Percentiles rank a stretch among this genome's conserved stretches.
Evolutionary conservation across 352 stramenopile species (phyloP).

Genomic region (Plasmopara halstedii): DNA sequence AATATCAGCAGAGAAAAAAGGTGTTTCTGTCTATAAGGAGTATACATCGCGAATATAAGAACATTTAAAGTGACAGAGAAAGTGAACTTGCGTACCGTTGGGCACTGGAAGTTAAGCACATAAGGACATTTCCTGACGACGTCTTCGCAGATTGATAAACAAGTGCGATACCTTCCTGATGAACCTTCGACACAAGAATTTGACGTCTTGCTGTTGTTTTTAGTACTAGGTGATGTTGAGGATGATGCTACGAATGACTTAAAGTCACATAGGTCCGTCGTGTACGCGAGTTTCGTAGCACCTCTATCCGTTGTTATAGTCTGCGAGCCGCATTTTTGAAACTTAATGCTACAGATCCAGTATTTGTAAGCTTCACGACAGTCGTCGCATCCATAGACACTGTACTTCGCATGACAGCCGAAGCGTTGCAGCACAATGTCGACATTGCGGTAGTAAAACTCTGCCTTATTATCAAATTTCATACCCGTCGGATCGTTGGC

Average conservation of each 20-base stretch:
- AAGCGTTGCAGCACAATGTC: conserved; percentile 77
- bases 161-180: conserved; percentile 48
- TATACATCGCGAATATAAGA: conserved; percentile 1
- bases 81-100: conserved; percentile 26
- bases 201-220: conserved; percentile 3
- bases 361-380: conserved; percentile 86
- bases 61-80: background rate
- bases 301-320: conserved; percentile 8
- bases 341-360: conserved; percentile 82
- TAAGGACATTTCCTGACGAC: conserved; percentile 81
- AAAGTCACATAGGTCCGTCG: conserved; percentile 26
- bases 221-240: conserved; percentile 4
- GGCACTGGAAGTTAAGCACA: conserved; percentile 80
- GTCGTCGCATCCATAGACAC: conserved; percentile 73
- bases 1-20: conserved; percentile 69
- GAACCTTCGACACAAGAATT: conserved; percentile 34
- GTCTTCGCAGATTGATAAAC: conserved; percentile 78
- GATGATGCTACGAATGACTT: conserved; percentile 2
- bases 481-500: conserved; percentile 37
- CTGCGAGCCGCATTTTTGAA: conserved; percentile 55
- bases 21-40: conserved; percentile 44
- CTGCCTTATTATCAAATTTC: conserved; percentile 48
- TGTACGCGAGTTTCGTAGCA: conserved; percentile 11
- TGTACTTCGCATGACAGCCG: conserved; percentile 73
- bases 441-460: conserved; percentile 75